These are phyloP conservation scores for Peniophora sp. DNA, from an alignment of 1,284 basidiomycete species.

Conservation along the genomic window DNA sequence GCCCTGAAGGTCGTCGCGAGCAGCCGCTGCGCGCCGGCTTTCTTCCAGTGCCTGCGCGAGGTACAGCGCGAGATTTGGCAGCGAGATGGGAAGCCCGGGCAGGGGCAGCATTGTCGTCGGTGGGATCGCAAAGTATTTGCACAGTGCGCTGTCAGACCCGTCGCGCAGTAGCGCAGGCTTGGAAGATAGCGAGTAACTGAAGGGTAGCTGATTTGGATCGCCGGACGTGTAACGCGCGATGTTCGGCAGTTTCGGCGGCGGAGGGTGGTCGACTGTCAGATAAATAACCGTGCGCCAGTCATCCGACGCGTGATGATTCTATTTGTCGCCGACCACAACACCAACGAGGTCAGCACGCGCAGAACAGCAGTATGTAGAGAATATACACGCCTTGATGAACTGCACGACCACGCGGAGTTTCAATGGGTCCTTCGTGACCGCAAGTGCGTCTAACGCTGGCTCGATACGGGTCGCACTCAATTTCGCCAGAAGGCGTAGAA, in stretches of 20 bases:
- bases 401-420: conserved; percentile 66
- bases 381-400: conserved; percentile 54
- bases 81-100: conserved; percentile 62
- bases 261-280: conserved; percentile 63
- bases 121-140: conserved; percentile 66
- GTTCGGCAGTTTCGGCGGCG: conserved; percentile 36
- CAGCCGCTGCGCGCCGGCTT: conserved; percentile 53
- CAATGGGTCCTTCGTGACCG: conserved; percentile 46
- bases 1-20: conserved; percentile 40
- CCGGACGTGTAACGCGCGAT: conserved; percentile 43
- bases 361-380: conserved; percentile 1
- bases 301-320: conserved; percentile 49
- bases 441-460: conserved; percentile 58
- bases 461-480: conserved; percentile 62
- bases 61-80: conserved; percentile 68
- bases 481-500: conserved; percentile 65
- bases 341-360: background rate
- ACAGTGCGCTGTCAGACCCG: conserved; percentile 48
- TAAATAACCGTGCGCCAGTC: conserved; percentile 70
- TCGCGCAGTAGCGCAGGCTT: conserved; percentile 56
- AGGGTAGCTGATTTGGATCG: conserved; percentile 59
- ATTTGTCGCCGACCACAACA: background rate
- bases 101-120: conserved; percentile 47
- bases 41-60: conserved; percentile 62
- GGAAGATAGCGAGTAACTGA: conserved; percentile 55